Evolutionary conservation across 257 asterid genomes (phyloP), one percentile per base, ranked within the genome.

Genomic region (Agastache rugosa): DNA sequence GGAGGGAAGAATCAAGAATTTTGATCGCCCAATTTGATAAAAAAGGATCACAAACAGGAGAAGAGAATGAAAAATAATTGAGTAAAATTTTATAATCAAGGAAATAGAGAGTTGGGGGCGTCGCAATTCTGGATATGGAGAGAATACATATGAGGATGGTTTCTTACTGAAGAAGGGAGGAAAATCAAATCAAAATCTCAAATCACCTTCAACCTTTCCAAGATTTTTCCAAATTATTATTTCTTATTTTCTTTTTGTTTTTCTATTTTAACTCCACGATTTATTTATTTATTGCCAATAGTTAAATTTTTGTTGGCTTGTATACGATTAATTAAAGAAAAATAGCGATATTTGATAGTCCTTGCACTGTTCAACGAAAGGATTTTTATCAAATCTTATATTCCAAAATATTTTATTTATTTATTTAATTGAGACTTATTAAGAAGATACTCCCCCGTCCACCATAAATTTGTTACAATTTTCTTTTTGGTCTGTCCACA

Each of bases 81-180:
- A 41, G 54, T 39, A 1, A 42, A 11, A 11, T 39, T 41, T 39
- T 14, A 11, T 11, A 6, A 41, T 11, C 19, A 16, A 41, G 4
- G 29, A 25, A 67, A 3, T 47, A 8, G 72, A 7, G 59, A 45
- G 22, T 45, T 25, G 44, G 72, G 58, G 22, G 44, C 42, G 56
- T 42, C 23, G 35, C 56, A 44, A 41, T 6, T 65, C 55, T 16
- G 58, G 60, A 67, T 25, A 15, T 45, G 68, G 39, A 66, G 67
- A 34, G 1, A 3, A 16, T 17, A 15, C 67, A 31, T 31, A 34
- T 62, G 25, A 63, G 25, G 44, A 8, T 25, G 59, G 25, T 67
- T 66, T 25, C 72, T 67, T 67, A 67, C 60, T 47, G 14, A 16
- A 16, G 51, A 63, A 64, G 70, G 34, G 35, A 64, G 1, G 54